Evolutionary conservation across 139 green algal genomes (phyloP), one percentile per base, ranked within the genome.

Genomic region (Picochlorum costavermella): DNA sequence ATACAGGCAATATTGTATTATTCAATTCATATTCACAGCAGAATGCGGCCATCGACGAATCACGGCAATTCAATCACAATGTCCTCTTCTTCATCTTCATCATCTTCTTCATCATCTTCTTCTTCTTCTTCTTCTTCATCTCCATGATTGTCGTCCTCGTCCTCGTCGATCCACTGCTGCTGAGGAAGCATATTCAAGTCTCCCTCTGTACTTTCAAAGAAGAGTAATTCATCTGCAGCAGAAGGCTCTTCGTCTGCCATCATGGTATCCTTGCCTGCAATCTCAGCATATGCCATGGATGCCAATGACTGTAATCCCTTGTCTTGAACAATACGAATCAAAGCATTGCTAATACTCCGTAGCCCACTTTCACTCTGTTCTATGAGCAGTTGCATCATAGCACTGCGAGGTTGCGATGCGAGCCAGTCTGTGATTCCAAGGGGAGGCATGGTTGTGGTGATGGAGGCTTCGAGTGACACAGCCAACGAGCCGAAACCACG

Each of bases 181-280:
- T 23, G 25, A 12, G n/a, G 25, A 17, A 57, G 14, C 25, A 25
- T 16, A n/a, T 28, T 45, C 23, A 23, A 16, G 17, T 66, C 36
- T 14, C 36, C 36, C 40, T 56, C 26, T 26, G 31, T 66, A 40
- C 60, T 66, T 4, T 49, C 60, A 57, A 59, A 66, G 36, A 66
- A 66, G 16, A 66, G 57, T 31, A 66, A 55, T 23, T 66, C 60
- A 57, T 66, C 60, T 25, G 33, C 20, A 25, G 60, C 14, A 13
- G 60, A 53, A 53, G 46, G 33, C 33, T 40, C 33, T 8, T 40
- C 33, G 11, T 40, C 33, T 40, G 33, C 33, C 33, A 40, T 8
- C 33, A 40, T 2, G 11, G 33, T 40, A 40, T 40, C 33, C 33
- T 40, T 40, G 33, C 33, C 33, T 2, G 33, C 33, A 40, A 40